Percentiles rank a stretch among this genome's conserved stretches.
Evolutionary conservation across 2,329 filamentous ascomycete genomes (phyloP).

Genomic region (Fusarium chuoi): DNA sequence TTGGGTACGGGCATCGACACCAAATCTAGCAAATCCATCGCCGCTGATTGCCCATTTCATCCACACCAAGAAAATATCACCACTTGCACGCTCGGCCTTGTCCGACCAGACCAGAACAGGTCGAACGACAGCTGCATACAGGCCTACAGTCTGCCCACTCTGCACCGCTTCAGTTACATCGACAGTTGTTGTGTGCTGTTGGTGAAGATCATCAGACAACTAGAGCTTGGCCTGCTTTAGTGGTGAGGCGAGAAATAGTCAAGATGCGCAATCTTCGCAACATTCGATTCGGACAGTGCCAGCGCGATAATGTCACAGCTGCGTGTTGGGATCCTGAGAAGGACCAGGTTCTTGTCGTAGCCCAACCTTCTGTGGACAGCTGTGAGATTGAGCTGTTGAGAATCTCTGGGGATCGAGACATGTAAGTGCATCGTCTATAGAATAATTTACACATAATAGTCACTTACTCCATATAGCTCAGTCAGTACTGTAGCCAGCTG

Average conservation of each 20-base stretch:
- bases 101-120: constrained; percentile 35
- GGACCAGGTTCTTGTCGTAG: constrained; percentile 82
- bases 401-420: constrained; percentile 56
- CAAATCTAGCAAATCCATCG: constrained; percentile 38
- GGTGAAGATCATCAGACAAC: constrained; percentile 3
- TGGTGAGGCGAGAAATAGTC: constrained; percentile 1
- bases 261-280: constrained; percentile 89
- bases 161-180: not conserved
- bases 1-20: constrained; percentile 33
- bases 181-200: not conserved
- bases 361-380: constrained; percentile 79
- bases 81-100: constrained; percentile 29
- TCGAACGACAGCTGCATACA: constrained; percentile 42
- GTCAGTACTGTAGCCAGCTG: constrained; percentile 75
- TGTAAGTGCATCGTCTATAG: constrained; percentile 50
- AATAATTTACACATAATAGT: not conserved
- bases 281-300: constrained; percentile 75
- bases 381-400: constrained; percentile 78
- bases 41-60: constrained; percentile 39
- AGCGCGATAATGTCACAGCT: constrained; percentile 73
- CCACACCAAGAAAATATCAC: constrained; percentile 37
- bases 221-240: not conserved
- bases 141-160: constrained; percentile 33
- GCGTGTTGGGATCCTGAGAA: constrained; percentile 86
- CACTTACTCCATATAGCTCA: constrained; percentile 41